phyloP scores from a whole-genome alignment of 108 stramenopile genomes.

The Cyclotella kingstonii region DNA sequence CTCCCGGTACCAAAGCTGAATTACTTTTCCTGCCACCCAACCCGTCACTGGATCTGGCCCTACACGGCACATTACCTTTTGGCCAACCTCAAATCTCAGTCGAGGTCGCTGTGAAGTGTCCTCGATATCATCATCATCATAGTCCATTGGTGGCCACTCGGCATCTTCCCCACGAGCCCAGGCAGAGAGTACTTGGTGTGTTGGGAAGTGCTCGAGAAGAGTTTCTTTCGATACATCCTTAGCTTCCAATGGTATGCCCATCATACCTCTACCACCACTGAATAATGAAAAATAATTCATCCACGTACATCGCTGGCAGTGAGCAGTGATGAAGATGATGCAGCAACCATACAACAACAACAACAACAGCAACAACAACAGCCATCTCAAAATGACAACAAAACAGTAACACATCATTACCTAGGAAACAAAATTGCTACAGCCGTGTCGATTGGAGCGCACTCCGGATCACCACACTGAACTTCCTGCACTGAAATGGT shows the following conservation, averaged over 20 bases:
- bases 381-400: neutral
- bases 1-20: constrained; percentile 85
- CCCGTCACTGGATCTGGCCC: constrained; percentile 81
- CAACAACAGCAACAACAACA: neutral
- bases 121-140: constrained; percentile 42
- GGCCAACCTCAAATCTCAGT: constrained; percentile 78
- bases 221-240: constrained; percentile 73
- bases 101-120: constrained; percentile 43
- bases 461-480: constrained; percentile 83
- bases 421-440: constrained; percentile 70
- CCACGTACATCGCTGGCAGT: too few species aligned
- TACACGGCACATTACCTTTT: constrained; percentile 79
- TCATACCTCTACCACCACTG: constrained; percentile 77
- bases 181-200: constrained; percentile 58
- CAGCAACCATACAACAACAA: neutral
- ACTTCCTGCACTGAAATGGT: constrained; percentile 75
- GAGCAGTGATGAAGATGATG: too few species aligned
- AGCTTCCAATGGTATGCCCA: constrained; percentile 76
- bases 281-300: too few species aligned
- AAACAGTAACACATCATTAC: neutral
- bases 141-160: constrained; percentile 75
- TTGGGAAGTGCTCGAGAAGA: constrained; percentile 60
- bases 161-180: constrained; percentile 80
- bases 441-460: constrained; percentile 83
- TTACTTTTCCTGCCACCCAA: constrained; percentile 81